phyloP scores from a whole-genome alignment of 2,329 filamentous ascomycete species.

The Alternaria gaisen region DNA sequence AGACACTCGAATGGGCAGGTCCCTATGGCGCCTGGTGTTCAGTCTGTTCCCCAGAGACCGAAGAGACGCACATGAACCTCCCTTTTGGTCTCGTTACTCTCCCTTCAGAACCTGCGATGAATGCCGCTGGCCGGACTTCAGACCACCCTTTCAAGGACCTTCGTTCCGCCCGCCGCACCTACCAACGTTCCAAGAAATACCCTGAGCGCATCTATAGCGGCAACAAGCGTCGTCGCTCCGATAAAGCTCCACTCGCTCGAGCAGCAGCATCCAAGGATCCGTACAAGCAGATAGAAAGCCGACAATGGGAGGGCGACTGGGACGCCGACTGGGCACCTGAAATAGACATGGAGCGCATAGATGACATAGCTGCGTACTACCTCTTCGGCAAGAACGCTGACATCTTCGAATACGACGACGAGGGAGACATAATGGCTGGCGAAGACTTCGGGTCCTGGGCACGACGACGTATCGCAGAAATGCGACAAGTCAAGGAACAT shows the following conservation, averaged over 20 bases:
- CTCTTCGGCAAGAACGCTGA: conserved; percentile 1
- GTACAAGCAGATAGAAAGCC: not conserved
- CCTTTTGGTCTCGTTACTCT: conserved; percentile 1
- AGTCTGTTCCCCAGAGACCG: not conserved
- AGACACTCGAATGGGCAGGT: not conserved
- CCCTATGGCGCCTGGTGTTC: not conserved
- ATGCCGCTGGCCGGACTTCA: conserved; percentile 9
- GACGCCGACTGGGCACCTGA: not conserved
- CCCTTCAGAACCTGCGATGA: conserved; percentile 5
- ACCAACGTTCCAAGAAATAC: not conserved
- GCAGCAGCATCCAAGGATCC: not conserved
- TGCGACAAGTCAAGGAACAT: conserved; percentile 18
- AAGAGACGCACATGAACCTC: not conserved
- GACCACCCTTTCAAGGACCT: conserved; percentile 11
- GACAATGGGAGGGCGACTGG: not conserved
- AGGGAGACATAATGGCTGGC: not conserved
- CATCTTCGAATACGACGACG: not conserved
- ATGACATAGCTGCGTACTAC: conserved; percentile 6
- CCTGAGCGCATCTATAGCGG: not conserved
- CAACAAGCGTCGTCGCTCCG: not conserved
- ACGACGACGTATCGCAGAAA: conserved; percentile 18
- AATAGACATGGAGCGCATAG: conserved; percentile 1
- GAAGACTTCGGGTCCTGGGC: conserved; percentile 20
- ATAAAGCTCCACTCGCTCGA: not conserved
- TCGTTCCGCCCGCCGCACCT: not conserved